phyloP scores from a whole-genome alignment of 352 stramenopile genomes.

The Pythium phragmitis region DNA sequence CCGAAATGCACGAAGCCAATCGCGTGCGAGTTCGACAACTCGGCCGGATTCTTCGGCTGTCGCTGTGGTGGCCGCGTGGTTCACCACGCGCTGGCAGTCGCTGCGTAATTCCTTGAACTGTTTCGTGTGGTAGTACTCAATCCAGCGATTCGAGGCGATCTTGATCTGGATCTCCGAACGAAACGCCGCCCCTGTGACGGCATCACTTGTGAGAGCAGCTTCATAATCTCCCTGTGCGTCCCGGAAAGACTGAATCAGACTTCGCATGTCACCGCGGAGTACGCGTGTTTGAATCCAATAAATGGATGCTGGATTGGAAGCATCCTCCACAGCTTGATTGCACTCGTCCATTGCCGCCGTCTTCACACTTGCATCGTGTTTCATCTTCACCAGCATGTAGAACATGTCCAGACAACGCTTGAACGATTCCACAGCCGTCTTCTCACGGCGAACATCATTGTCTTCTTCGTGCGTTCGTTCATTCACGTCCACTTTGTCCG shows the following conservation, averaged over 20 bases:
- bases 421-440: background rate
- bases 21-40: slow-evolving; percentile 7
- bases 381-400: slow-evolving; percentile 8
- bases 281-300: background rate
- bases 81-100: slow-evolving; percentile 22
- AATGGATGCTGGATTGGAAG: background rate
- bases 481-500: background rate
- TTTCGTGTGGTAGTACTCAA: slow-evolving; percentile 45
- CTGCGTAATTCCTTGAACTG: slow-evolving; percentile 42
- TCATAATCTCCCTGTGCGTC: slow-evolving; percentile 50
- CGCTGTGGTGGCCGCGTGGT: background rate
- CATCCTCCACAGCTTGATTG: slow-evolving; percentile 1
- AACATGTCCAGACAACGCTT: slow-evolving; percentile 7
- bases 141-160: slow-evolving; percentile 48
- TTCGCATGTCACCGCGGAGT: slow-evolving; percentile 8
- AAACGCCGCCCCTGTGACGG: background rate
- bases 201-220: background rate
- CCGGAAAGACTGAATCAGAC: slow-evolving; percentile 6
- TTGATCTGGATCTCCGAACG: slow-evolving; percentile 37
- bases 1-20: slow-evolving; percentile 22
- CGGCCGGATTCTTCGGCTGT: background rate
- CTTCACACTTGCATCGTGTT: slow-evolving; percentile 8
- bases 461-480: background rate
- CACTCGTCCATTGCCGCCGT: background rate
- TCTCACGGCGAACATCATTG: background rate